These are phyloP conservation scores for Yamadazyma insecticola DNA, from an alignment of 805 yeast species.

Conservation along the genomic window DNA sequence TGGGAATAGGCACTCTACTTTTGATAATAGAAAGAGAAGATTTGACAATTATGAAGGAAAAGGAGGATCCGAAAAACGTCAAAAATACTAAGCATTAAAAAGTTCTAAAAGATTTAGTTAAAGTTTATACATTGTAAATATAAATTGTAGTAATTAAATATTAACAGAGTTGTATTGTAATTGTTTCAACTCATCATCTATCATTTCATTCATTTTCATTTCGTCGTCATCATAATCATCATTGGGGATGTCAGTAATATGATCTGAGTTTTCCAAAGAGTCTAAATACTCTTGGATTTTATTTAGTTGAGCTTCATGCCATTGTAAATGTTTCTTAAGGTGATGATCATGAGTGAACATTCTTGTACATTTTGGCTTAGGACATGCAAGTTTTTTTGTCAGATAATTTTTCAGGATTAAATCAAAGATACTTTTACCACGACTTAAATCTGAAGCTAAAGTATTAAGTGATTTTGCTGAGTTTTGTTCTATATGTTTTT, in stretches of 20 bases:
- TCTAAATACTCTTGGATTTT: slow-evolving; percentile 26
- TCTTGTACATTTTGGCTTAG: slow-evolving; percentile 48
- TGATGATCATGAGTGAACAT: slow-evolving; percentile 48
- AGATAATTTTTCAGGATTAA: slow-evolving; percentile 34
- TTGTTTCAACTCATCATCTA: slow-evolving; percentile 10
- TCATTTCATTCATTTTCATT: slow-evolving; percentile 7
- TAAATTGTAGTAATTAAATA: slow-evolving; percentile 1
- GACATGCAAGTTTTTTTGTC: slow-evolving; percentile 38
- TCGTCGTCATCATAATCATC: slow-evolving; percentile 3
- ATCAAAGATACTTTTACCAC: slow-evolving; percentile 26
- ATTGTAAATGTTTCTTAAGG: slow-evolving; percentile 44
- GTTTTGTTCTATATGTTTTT: too few relatives aligned
- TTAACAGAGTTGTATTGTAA: slow-evolving; percentile 3
- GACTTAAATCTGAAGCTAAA: slow-evolving; percentile 8
- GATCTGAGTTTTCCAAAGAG: slow-evolving; percentile 16
- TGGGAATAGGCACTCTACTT: too few relatives aligned
- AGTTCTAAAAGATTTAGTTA: background rate
- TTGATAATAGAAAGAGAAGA: slow-evolving; percentile 16
- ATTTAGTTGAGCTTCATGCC: slow-evolving; percentile 42
- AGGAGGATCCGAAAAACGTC: slow-evolving; percentile 24
- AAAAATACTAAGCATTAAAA: slow-evolving; percentile 10
- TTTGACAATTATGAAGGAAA: slow-evolving; percentile 1
- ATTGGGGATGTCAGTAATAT: background rate
- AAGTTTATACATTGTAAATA: background rate
- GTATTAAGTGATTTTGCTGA: slow-evolving; percentile 6